Conservation (phyloP, 192 early-diverging fungal species). For the Backusella sp. region DNA sequence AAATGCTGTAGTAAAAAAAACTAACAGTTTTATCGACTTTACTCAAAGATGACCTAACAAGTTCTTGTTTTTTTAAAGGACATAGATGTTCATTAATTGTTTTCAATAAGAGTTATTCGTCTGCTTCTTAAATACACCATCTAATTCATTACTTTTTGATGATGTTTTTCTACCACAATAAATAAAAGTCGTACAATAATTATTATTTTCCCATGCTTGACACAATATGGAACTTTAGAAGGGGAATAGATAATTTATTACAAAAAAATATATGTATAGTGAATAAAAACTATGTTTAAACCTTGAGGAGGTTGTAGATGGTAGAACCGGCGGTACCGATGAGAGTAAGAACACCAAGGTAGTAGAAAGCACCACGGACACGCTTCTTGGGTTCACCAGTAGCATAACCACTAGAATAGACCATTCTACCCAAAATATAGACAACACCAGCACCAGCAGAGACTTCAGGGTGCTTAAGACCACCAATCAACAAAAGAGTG, state of each 20-base stretch:
- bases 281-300: not conserved
- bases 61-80: not conserved
- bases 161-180: not conserved
- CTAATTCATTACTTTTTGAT: not conserved
- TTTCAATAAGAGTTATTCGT: not conserved
- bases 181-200: not conserved
- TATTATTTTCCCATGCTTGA: not conserved
- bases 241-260: constrained; percentile 2
- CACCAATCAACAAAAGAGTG: constrained; percentile 48
- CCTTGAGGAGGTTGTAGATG: constrained; percentile 38
- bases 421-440: constrained; percentile 46
- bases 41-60: not conserved
- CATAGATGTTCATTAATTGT: not conserved
- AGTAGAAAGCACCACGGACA: constrained; percentile 41
- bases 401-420: constrained; percentile 54
- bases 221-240: not conserved
- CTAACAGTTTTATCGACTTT: not conserved
- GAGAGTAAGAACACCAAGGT: constrained; percentile 53
- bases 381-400: constrained; percentile 65
- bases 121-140: not conserved
- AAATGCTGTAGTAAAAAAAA: not conserved
- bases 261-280: not conserved
- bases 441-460: constrained; percentile 52
- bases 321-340: constrained; percentile 43
- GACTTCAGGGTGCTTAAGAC: constrained; percentile 53